phyloP scores from a whole-genome alignment of 495 filamentous ascomycete species.

The Immersiella caudata region DNA sequence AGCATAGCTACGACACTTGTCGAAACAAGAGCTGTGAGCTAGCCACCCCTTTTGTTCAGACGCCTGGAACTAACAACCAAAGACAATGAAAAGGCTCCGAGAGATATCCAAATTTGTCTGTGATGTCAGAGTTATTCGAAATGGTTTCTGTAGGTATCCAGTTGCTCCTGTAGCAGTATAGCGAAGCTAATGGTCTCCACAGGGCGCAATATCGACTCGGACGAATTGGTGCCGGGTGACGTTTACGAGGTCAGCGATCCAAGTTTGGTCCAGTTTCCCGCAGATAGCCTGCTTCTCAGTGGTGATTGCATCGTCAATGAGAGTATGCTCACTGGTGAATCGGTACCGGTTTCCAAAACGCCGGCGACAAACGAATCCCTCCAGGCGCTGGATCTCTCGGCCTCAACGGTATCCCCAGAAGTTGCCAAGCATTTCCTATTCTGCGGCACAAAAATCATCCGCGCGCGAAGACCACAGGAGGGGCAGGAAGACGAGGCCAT shows the following conservation, averaged over 20 bases:
- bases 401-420: conserved; percentile 76
- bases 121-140: conserved; percentile 87
- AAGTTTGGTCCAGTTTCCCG: conserved; percentile 88
- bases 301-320: conserved; percentile 99
- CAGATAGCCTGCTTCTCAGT: conserved; percentile 87
- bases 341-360: conserved; percentile 91
- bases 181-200: conserved; percentile 8
- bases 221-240: conserved; percentile 92
- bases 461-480: conserved; percentile 85
- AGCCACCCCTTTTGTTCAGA: background rate
- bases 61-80: conserved; percentile 22
- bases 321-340: conserved; percentile 99
- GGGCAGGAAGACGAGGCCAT: conserved; percentile 83
- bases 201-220: conserved; percentile 86
- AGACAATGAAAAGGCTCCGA: conserved; percentile 88
- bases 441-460: conserved; percentile 91
- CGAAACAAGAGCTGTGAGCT: conserved; percentile 80
- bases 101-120: conserved; percentile 95
- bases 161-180: background rate
- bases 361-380: conserved; percentile 85
- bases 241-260: conserved; percentile 98
- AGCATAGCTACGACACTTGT: conserved; percentile 88
- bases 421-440: conserved; percentile 89
- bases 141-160: conserved; percentile 80
- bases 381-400: conserved; percentile 68